Percentiles rank a stretch among this genome's conserved stretches.
Conservation (phyloP, 2,329 filamentous ascomycete genomes). For the Ceratocystiopsis minuta region DNA sequence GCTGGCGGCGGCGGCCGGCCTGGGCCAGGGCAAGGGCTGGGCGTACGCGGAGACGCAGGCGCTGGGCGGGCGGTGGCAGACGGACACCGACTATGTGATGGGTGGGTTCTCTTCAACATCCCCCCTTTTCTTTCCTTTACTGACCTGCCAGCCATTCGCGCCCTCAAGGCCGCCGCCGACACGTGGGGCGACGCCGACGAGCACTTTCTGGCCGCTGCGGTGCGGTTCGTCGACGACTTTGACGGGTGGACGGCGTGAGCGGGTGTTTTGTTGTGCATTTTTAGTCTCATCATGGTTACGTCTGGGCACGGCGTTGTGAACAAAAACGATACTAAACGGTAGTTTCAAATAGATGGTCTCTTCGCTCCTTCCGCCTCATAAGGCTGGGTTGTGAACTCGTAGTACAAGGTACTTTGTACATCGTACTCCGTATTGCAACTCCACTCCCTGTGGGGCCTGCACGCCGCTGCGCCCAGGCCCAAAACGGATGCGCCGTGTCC, state of each 20-base stretch:
- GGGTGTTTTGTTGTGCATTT: no score
- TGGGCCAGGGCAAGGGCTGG: constrained; percentile 47
- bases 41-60: constrained; percentile 55
- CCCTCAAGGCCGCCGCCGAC: constrained; percentile 54
- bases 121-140: background rate
- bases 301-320: no score
- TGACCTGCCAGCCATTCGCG: constrained; percentile 38
- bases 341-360: no score
- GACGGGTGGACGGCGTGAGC: constrained; percentile 35
- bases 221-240: constrained; percentile 58
- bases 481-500: no score
- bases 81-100: constrained; percentile 76
- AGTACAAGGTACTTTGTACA: no score
- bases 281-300: no score
- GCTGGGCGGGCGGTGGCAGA: constrained; percentile 45
- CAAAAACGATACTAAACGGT: no score
- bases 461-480: no score
- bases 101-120: constrained; percentile 33
- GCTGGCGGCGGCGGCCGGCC: constrained; percentile 29
- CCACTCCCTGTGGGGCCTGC: no score
- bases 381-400: no score
- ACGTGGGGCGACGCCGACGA: constrained; percentile 57
- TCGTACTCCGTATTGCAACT: no score
- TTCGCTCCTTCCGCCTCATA: no score
- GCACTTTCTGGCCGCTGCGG: constrained; percentile 48